These are phyloP conservation scores for Gillenia trifoliata DNA, from an alignment of 306 rosid species.

Conservation along the genomic window DNA sequence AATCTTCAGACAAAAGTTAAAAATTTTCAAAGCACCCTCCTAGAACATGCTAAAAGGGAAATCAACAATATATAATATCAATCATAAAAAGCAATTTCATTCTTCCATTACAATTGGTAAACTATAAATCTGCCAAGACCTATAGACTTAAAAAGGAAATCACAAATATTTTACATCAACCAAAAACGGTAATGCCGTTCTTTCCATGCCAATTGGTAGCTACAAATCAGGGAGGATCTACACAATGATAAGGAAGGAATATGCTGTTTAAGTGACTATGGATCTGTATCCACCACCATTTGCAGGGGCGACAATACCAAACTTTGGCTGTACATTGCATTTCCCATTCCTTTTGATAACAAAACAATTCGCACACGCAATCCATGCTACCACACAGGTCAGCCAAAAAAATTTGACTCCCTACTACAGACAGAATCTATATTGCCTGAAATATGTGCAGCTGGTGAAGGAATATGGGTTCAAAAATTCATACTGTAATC, in stretches of 20 bases:
- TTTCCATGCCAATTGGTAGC: slow-evolving; percentile 8
- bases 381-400: slow-evolving; percentile 19
- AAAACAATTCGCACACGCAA: slow-evolving; percentile 21
- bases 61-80: background rate
- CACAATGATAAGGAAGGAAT: background rate
- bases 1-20: slow-evolving; percentile 43
- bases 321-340: slow-evolving; percentile 21
- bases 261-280: slow-evolving; percentile 12
- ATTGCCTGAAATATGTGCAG: slow-evolving; percentile 4
- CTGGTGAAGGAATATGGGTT: background rate
- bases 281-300: slow-evolving; percentile 30
- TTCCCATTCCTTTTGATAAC: slow-evolving; percentile 13
- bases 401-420: slow-evolving; percentile 5
- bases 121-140: background rate
- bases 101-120: background rate
- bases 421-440: background rate
- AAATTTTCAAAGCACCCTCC: slow-evolving; percentile 29
- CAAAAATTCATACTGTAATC: slow-evolving; percentile 46
- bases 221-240: background rate
- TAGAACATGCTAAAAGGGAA: slow-evolving; percentile 22
- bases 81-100: background rate
- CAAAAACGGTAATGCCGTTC: background rate
- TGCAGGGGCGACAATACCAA: slow-evolving; percentile 8
- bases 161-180: background rate
- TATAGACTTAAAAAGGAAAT: background rate